Percentiles rank a stretch among this genome's conserved stretches.
These are phyloP conservation scores for Debaryomyces robertsiae DNA, from an alignment of 1,139 yeast genomes.

Conservation along the genomic window DNA sequence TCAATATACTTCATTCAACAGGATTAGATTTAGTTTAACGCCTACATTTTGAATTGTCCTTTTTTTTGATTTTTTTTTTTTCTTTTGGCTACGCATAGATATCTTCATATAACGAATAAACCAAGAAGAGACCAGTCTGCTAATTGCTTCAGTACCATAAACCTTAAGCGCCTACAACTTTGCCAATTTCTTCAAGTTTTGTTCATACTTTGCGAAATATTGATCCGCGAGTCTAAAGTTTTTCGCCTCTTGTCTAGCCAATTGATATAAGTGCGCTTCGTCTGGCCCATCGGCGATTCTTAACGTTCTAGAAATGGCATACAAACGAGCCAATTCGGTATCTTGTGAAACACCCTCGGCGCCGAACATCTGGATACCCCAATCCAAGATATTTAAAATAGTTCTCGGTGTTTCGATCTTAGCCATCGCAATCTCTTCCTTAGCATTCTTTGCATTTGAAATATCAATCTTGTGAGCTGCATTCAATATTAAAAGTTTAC, in stretches of 20 bases:
- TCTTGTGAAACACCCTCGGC: constrained; percentile 73
- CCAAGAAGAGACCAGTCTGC: constrained; percentile 1
- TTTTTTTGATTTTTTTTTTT: constrained; percentile 6
- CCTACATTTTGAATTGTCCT: constrained; percentile 7
- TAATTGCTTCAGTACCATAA: not conserved
- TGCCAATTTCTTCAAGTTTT: constrained; percentile 24
- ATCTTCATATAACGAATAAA: constrained; percentile 5
- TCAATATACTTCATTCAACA: constrained; percentile 7
- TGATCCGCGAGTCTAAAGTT: constrained; percentile 33
- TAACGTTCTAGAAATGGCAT: constrained; percentile 59
- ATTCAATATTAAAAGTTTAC: constrained; percentile 59
- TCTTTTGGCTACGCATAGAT: constrained; percentile 6
- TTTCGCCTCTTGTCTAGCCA: constrained; percentile 52
- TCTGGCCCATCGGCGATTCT: constrained; percentile 79
- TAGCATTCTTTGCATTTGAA: constrained; percentile 57
- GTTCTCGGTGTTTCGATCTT: constrained; percentile 69
- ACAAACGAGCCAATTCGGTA: constrained; percentile 60
- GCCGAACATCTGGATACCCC: constrained; percentile 71
- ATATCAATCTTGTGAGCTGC: constrained; percentile 69
- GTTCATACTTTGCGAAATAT: constrained; percentile 32
- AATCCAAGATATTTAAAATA: constrained; percentile 55
- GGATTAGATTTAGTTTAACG: constrained; percentile 4
- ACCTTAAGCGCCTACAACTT: constrained; percentile 25
- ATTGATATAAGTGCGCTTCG: constrained; percentile 67
- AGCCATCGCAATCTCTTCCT: constrained; percentile 65